phyloP scores from a whole-genome alignment of 331 rosid species.

The Telfairia occidentalis region DNA sequence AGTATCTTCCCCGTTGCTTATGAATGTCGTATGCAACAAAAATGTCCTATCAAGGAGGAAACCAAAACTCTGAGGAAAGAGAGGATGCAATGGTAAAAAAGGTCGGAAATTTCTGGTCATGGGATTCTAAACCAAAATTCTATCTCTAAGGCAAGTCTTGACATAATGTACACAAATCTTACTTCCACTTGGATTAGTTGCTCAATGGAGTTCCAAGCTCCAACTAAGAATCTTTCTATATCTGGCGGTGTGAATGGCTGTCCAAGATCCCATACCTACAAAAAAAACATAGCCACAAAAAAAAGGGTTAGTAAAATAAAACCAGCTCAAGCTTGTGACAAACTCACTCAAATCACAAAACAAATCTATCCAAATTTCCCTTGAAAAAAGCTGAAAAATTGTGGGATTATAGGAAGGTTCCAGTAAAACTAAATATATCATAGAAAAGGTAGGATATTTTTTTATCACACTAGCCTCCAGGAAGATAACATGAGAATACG shows the following conservation, averaged over 20 bases:
- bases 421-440: background rate
- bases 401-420: background rate
- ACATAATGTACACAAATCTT: background rate
- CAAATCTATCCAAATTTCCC: background rate
- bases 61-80: background rate
- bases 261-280: constrained; percentile 99
- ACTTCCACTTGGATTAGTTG: background rate
- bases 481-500: background rate
- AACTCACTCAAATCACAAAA: background rate
- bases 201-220: background rate
- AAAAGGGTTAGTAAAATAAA: background rate
- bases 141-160: background rate
- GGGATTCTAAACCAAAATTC: background rate
- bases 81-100: background rate
- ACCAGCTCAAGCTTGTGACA: background rate
- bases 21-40: too few species aligned
- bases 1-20: too few species aligned
- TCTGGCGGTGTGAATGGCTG: background rate
- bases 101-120: background rate
- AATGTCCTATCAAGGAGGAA: background rate
- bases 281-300: constrained; percentile 4
- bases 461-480: background rate
- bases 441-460: background rate
- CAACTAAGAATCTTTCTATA: background rate
- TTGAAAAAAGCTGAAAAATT: background rate